A percentile compares a stretch with the other conserved stretches of the same genome.
phyloP scores from a whole-genome alignment of 192 early-diverging fungal species.

The Coemansia sp. region DNA sequence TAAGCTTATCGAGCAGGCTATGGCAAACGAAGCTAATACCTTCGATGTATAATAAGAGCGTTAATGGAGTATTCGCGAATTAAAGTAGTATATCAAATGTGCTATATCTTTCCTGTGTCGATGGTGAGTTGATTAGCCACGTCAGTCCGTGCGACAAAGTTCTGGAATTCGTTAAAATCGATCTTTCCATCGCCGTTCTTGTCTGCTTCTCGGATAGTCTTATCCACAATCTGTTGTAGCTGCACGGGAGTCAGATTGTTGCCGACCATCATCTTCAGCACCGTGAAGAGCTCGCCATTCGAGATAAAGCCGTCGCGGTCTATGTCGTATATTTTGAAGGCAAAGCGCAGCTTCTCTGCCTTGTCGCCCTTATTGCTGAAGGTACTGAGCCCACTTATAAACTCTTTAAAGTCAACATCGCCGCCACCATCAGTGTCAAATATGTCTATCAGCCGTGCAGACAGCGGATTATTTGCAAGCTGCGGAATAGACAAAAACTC shows the following conservation, averaged over 20 bases:
- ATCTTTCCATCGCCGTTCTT: constrained; percentile 93
- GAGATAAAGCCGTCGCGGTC: constrained; percentile 98
- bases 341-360: constrained; percentile 91
- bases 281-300: constrained; percentile 97
- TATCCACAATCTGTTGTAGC: constrained; percentile 99
- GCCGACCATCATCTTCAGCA: constrained; percentile 99
- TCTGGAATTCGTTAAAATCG: constrained; percentile 93
- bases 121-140: constrained; percentile 95
- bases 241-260: constrained; percentile 94
- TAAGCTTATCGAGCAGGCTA: constrained; percentile 24
- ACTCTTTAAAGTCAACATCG: constrained; percentile 99
- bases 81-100: not conserved
- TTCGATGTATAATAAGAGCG: no score
- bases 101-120: constrained; percentile 56
- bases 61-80: not conserved
- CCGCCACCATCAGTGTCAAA: constrained; percentile 98
- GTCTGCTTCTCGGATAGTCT: constrained; percentile 99
- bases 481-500: constrained; percentile 97
- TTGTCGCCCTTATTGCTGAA: constrained; percentile 95
- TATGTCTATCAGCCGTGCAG: constrained; percentile 91
- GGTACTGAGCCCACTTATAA: constrained; percentile 90
- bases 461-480: constrained; percentile 96
- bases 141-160: constrained; percentile 94
- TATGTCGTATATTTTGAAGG: constrained; percentile 99
- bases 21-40: constrained; percentile 10